Percentiles rank a stretch among this genome's conserved stretches.
Conservation (phyloP, 805 yeast genomes). For the Schwanniomyces sp. region DNA sequence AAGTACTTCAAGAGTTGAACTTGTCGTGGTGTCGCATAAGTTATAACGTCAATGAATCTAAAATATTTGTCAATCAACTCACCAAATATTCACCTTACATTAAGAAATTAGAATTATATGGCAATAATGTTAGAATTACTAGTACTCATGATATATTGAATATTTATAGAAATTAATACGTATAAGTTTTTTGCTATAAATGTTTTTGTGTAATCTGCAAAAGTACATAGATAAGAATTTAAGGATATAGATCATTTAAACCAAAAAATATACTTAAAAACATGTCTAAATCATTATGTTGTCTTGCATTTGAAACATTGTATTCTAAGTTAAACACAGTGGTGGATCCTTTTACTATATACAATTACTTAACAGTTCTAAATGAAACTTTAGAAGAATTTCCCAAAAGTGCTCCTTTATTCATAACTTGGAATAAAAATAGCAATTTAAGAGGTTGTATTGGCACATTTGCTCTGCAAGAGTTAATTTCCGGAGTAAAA, state of each 20-base stretch:
- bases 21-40: slow-evolving; percentile 13
- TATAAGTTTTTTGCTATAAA: neutral
- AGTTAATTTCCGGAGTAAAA: slow-evolving; percentile 56
- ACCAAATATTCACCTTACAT: neutral
- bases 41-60: neutral
- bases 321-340: slow-evolving; percentile 17
- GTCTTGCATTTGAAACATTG: slow-evolving; percentile 37
- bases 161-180: neutral
- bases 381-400: slow-evolving; percentile 9
- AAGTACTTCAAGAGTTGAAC: slow-evolving; percentile 7
- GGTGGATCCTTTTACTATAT: slow-evolving; percentile 12
- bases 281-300: slow-evolving; percentile 39
- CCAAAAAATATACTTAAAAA: neutral
- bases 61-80: neutral
- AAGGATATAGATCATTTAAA: neutral
- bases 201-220: neutral
- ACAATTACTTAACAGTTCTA: slow-evolving; percentile 9
- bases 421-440: slow-evolving; percentile 80
- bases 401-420: slow-evolving; percentile 55
- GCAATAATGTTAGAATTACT: neutral
- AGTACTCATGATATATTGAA: neutral
- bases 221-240: neutral
- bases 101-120: neutral
- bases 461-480: slow-evolving; percentile 72
- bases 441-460: slow-evolving; percentile 81